These are phyloP conservation scores for Casaregolazyma lundiana DNA, from an alignment of 1,139 yeast genomes.

Conservation along the genomic window DNA sequence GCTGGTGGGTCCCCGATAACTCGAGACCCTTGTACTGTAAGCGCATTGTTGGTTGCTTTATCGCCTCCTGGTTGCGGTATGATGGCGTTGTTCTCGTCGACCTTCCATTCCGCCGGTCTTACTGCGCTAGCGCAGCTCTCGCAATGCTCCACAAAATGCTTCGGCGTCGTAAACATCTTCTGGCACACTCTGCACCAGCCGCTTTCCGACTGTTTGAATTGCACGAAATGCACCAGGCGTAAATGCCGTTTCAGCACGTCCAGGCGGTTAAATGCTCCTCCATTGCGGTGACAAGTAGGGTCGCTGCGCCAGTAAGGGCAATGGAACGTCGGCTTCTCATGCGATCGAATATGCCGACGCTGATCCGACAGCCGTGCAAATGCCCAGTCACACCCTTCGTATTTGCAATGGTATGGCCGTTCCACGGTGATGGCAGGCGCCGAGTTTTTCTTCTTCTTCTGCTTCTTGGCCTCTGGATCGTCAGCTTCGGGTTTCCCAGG, in stretches of 20 bases:
- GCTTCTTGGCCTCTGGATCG: conserved; percentile 9
- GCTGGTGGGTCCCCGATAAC: conserved; percentile 16
- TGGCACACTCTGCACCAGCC: conserved; percentile 68
- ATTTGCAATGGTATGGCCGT: conserved; percentile 50
- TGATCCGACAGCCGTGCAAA: conserved; percentile 64
- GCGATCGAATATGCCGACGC: conserved; percentile 61
- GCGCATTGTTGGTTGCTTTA: conserved; percentile 13
- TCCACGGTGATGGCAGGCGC: conserved; percentile 23
- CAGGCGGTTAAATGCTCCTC: conserved; percentile 64
- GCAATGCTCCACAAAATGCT: conserved; percentile 62
- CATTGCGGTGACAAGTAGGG: conserved; percentile 66
- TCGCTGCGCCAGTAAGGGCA: conserved; percentile 69
- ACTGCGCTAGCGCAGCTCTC: conserved; percentile 50
- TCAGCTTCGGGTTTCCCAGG: conserved; percentile 3
- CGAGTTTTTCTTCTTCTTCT: conserved; percentile 12
- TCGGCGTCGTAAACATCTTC: conserved; percentile 51
- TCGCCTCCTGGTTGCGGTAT: conserved; percentile 8
- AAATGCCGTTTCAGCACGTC: conserved; percentile 70
- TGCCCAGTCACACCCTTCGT: conserved; percentile 59
- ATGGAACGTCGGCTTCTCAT: conserved; percentile 56
- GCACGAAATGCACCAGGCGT: conserved; percentile 59
- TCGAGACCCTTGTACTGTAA: conserved; percentile 16
- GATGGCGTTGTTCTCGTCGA: conserved; percentile 25
- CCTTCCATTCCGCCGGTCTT: conserved; percentile 34
- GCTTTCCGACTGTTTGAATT: conserved; percentile 42